A percentile compares a stretch with the other conserved stretches of the same genome.
Conservation (phyloP, 2,329 filamentous ascomycete species). For the Trichoderma sp. region DNA sequence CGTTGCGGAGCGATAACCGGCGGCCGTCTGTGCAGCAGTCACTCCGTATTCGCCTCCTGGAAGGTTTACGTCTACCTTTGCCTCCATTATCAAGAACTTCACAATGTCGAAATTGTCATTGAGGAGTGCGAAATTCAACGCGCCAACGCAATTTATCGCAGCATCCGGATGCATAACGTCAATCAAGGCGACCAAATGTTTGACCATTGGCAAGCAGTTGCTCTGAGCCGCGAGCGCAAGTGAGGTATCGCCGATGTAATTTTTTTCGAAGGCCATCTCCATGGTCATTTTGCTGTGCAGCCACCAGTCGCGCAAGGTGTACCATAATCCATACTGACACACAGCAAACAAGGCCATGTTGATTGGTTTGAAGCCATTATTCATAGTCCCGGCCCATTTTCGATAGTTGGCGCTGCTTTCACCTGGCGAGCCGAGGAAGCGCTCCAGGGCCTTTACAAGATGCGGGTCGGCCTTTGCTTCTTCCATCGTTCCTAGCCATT, state of each 20-base stretch:
- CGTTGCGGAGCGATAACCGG: rapidly evolving
- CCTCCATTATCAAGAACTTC: not conserved
- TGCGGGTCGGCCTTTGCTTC: not conserved
- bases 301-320: conserved; percentile 12
- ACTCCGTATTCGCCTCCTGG: too few species aligned
- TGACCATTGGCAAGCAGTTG: not conserved
- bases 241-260: rapidly evolving
- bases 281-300: not conserved
- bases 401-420: not conserved
- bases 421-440: conserved; percentile 3
- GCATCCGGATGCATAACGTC: not conserved
- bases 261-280: not conserved
- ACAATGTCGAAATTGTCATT: not conserved
- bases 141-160: too few species aligned
- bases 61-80: not conserved
- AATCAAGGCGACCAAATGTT: not conserved
- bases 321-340: not conserved
- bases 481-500: not conserved
- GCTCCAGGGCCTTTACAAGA: not conserved
- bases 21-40: not conserved
- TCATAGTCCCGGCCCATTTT: not conserved
- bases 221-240: not conserved
- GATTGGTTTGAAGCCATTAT: not conserved
- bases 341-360: not conserved
- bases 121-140: not conserved